Conservation (phyloP, 2,329 filamentous ascomycete genomes). For the Penicillium occitanis region DNA sequence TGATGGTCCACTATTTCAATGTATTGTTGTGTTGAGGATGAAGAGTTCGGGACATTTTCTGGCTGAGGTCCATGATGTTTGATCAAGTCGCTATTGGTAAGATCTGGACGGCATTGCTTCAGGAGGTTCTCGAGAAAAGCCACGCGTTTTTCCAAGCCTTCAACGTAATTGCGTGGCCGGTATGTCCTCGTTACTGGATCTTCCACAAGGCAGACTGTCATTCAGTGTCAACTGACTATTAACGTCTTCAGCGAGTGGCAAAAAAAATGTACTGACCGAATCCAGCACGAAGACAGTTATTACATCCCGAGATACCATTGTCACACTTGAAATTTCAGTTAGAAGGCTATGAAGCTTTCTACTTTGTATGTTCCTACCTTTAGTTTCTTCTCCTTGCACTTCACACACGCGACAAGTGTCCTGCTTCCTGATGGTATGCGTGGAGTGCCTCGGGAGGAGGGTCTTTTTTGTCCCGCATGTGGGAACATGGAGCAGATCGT, state of each 20-base stretch:
- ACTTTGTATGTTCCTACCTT: neutral
- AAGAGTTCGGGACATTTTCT: neutral
- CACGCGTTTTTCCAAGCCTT: slow-evolving; percentile 31
- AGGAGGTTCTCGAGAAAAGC: slow-evolving; percentile 26
- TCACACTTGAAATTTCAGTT: slow-evolving; percentile 4
- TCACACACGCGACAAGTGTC: slow-evolving; percentile 8
- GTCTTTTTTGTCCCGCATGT: slow-evolving; percentile 8
- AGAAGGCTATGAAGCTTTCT: neutral
- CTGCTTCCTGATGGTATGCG: slow-evolving; percentile 3
- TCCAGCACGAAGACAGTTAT: slow-evolving; percentile 11
- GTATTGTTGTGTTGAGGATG: neutral
- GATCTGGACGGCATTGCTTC: slow-evolving; percentile 20
- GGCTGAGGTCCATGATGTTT: neutral
- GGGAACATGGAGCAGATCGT: neutral
- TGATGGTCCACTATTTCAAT: neutral
- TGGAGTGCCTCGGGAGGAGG: neutral
- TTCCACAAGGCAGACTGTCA: slow-evolving; percentile 22
- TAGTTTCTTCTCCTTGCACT: slow-evolving; percentile 15
- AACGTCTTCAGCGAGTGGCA: neutral
- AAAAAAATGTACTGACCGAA: neutral
- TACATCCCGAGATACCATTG: neutral
- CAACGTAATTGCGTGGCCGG: slow-evolving; percentile 34
- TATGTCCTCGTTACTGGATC: slow-evolving; percentile 30
- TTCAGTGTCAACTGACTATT: neutral
- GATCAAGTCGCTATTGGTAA: slow-evolving; percentile 18